Evolutionary conservation across 192 early-diverging fungal genomes (phyloP).

Genomic region (Gamsiella multidivaricata): DNA sequence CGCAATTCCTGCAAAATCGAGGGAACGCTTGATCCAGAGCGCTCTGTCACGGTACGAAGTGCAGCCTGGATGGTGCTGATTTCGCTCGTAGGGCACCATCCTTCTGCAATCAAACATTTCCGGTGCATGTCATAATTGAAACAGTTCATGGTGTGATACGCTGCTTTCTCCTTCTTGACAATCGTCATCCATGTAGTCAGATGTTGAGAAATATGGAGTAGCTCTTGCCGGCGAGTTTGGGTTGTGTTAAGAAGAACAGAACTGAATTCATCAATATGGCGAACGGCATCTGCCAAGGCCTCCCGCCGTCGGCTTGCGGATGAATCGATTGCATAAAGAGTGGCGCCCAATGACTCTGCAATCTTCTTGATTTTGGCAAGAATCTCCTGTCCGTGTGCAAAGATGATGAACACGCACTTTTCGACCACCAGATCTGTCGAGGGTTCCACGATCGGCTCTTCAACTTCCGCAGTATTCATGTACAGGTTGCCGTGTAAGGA

Average conservation of each 20-base stretch:
- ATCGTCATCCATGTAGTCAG: slow-evolving; percentile 89
- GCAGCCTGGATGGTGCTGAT: slow-evolving; percentile 87
- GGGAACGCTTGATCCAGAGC: slow-evolving; percentile 86
- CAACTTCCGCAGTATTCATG: slow-evolving; percentile 96
- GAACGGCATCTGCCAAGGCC: slow-evolving; percentile 80
- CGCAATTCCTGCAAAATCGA: slow-evolving; percentile 88
- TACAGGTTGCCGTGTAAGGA: slow-evolving; percentile 97
- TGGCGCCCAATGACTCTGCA: slow-evolving; percentile 94
- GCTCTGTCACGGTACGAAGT: slow-evolving; percentile 75
- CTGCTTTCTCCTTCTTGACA: slow-evolving; percentile 97
- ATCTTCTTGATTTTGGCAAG: slow-evolving; percentile 93
- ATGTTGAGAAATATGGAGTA: slow-evolving; percentile 86
- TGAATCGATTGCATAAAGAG: slow-evolving; percentile 90
- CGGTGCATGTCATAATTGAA: slow-evolving; percentile 95
- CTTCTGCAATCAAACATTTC: slow-evolving; percentile 96
- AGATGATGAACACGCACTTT: slow-evolving; percentile 98
- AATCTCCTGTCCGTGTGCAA: slow-evolving; percentile 95
- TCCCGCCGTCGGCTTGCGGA: slow-evolving; percentile 88
- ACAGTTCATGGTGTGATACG: slow-evolving; percentile 95
- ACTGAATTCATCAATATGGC: slow-evolving; percentile 89
- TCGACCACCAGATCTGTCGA: slow-evolving; percentile 86
- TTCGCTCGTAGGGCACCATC: slow-evolving; percentile 94
- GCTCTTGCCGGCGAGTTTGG: slow-evolving; percentile 84
- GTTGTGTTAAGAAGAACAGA: slow-evolving; percentile 89
- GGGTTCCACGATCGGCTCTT: slow-evolving; percentile 93